Evolutionary conservation across 768 basidiomycete genomes (phyloP), one percentile per base, ranked within the genome.

Genomic region (Brasilioporus rufonigricans): DNA sequence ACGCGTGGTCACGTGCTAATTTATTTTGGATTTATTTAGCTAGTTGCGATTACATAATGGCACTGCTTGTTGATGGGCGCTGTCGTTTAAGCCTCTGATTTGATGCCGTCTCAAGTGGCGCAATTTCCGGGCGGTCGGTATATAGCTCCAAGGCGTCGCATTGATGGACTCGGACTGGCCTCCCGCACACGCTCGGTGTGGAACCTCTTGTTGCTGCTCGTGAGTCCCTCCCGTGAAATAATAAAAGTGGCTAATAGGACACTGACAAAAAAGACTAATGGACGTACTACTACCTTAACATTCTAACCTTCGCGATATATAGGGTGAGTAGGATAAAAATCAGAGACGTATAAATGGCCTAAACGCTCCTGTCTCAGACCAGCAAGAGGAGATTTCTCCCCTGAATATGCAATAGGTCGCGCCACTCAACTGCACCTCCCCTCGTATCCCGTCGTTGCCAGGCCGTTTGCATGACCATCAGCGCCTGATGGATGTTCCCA

Each of bases 401-500:
- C 51, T 71, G 69, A 19, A 71, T 52, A 43, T 72, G 69, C 57
- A 71, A 55, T 27, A 80, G 79, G 48, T 87, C 81, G 35, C 84
- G 79, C 74, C 88, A 77, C 69, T 87, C 84, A 48, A 83, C 77
- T 18, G 76, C 69, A 36, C 73, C 76, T 29, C 80, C 77, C 53
- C 76, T 71, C 41, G 76, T 76, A 62, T 87, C 85, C 39, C 86
- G 78, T 56, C 80, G 80, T 56, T 85, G 84, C 87, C 86, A 89
- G 9, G 86, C 76, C 1, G 79, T 76, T 65, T 89, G 84, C 82
- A 89, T 84, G 57, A 85, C 68, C 58, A 80, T 74, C 38, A 82
- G 72, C 16, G 79, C 77, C 56, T 84, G 82, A 60, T 78, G 74
- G 43, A 82, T 62, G 67, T 86, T 86, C 5, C 85, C 86, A 57